These are phyloP conservation scores for Berberis thunbergii DNA, from an alignment of 164 flowering plant species.

Conservation along the genomic window DNA sequence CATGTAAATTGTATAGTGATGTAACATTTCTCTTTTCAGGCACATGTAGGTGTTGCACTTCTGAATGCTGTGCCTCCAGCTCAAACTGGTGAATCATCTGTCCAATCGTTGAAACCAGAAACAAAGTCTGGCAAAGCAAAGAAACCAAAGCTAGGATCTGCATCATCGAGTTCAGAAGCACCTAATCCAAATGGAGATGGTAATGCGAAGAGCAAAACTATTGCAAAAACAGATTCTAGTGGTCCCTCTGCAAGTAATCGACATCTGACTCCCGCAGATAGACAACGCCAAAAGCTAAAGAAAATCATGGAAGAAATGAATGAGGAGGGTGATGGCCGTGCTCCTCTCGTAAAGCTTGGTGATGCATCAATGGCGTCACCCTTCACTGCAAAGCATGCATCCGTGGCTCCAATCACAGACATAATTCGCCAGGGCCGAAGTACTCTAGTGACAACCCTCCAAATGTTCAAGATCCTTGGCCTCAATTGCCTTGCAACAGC, in stretches of 20 bases:
- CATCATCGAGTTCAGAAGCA: constrained; percentile 20
- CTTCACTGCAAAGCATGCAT: constrained; percentile 96
- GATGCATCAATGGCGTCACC: constrained; percentile 99
- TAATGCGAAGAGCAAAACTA: constrained; percentile 33
- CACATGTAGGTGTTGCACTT: constrained; percentile 93
- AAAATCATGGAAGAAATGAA: constrained; percentile 82
- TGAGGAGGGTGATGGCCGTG: constrained; percentile 79
- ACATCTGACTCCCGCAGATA: constrained; percentile 62
- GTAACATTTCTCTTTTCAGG: constrained; percentile 31
- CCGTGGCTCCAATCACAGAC: constrained; percentile 84
- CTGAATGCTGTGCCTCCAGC: constrained; percentile 75
- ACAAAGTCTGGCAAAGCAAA: constrained; percentile 43
- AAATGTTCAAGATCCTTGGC: constrained; percentile 97
- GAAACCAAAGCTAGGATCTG: constrained; percentile 38
- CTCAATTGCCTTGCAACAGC: constrained; percentile 98
- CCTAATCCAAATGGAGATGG: constrained; percentile 32
- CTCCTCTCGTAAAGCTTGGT: constrained; percentile 80
- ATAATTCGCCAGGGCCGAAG: constrained; percentile 97
- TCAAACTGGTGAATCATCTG: constrained; percentile 36
- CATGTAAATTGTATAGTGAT: no score
- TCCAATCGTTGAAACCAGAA: constrained; percentile 46
- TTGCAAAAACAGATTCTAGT: constrained; percentile 26
- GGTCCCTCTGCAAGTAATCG: constrained; percentile 35
- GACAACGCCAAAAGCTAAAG: constrained; percentile 66
- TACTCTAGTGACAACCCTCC: constrained; percentile 92